A percentile compares a stretch with the other conserved stretches of the same genome.
phyloP scores from a whole-genome alignment of 2,329 filamentous ascomycete species.

The Penicillium sp. region DNA sequence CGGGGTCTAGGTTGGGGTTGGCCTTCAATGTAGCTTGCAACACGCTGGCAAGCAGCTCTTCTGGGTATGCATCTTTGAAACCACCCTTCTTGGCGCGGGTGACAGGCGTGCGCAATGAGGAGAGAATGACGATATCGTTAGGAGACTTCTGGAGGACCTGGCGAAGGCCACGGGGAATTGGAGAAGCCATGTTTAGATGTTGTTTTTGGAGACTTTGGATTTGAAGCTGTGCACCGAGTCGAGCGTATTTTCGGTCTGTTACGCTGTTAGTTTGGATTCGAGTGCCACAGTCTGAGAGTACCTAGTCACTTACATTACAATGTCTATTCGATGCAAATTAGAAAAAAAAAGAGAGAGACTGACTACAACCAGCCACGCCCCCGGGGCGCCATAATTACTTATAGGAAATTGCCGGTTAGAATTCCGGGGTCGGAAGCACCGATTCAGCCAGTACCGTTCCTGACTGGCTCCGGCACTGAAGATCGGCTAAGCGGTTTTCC shows the following conservation, averaged over 20 bases:
- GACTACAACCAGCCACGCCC: slow-evolving; percentile 4
- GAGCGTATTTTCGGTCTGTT: background rate
- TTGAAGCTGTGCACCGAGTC: slow-evolving; percentile 7
- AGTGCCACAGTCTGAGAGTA: background rate
- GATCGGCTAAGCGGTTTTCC: slow-evolving; percentile 42
- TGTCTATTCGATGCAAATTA: background rate
- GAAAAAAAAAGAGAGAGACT: slow-evolving; percentile 5
- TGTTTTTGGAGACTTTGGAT: slow-evolving; percentile 2
- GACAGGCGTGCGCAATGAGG: slow-evolving; percentile 83
- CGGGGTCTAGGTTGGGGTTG: slow-evolving; percentile 69
- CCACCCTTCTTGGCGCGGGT: slow-evolving; percentile 79
- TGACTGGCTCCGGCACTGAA: slow-evolving; percentile 28
- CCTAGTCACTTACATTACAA: slow-evolving; percentile 1
- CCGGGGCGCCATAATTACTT: slow-evolving; percentile 22
- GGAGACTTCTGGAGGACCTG: slow-evolving; percentile 76
- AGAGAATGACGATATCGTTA: slow-evolving; percentile 82
- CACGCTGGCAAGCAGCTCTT: slow-evolving; percentile 71
- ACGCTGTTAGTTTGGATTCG: background rate
- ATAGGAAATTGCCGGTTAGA: slow-evolving; percentile 43
- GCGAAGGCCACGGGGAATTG: slow-evolving; percentile 64
- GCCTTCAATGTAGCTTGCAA: slow-evolving; percentile 68
- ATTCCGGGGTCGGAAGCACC: slow-evolving; percentile 33
- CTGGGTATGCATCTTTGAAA: slow-evolving; percentile 84
- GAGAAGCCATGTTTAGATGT: slow-evolving; percentile 44
- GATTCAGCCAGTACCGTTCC: slow-evolving; percentile 22